These are phyloP conservation scores for Solanum virginianum DNA, from an alignment of 257 asterid genomes.

Conservation along the genomic window DNA sequence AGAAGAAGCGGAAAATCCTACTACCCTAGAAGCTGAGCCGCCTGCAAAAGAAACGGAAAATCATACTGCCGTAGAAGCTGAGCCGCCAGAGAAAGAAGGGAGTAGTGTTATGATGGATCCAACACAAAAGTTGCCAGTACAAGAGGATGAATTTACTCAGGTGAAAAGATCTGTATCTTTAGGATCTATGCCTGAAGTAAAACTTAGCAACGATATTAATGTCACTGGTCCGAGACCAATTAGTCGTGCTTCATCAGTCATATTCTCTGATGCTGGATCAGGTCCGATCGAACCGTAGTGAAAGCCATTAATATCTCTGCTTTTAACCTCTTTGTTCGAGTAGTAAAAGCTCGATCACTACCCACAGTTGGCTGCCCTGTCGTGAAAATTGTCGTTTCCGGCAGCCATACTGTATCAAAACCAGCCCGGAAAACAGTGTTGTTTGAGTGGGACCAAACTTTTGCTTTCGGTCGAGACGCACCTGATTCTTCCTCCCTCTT, in stretches of 20 bases:
- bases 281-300: conserved; percentile 33
- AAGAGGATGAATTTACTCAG: conserved; percentile 9
- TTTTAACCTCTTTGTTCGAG: conserved; percentile 60
- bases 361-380: conserved; percentile 64
- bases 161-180: conserved; percentile 41
- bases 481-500: conserved; percentile 56
- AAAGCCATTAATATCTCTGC: no score
- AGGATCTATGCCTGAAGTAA: conserved; percentile 26
- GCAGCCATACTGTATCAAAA: conserved; percentile 48
- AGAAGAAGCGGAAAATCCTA: neutral
- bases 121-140: conserved; percentile 5
- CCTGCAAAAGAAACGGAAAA: conserved; percentile 2
- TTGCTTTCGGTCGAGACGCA: conserved; percentile 53
- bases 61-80: conserved; percentile 1
- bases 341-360: conserved; percentile 66
- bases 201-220: conserved; percentile 14
- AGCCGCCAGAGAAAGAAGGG: neutral
- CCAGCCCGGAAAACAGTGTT: conserved; percentile 52
- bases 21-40: conserved; percentile 1
- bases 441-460: conserved; percentile 84
- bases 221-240: conserved; percentile 46
- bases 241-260: conserved; percentile 59
- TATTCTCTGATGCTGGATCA: conserved; percentile 43
- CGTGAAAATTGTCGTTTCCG: conserved; percentile 58
- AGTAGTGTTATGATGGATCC: conserved; percentile 6